Percentiles rank a stretch among this genome's conserved stretches.
These are phyloP conservation scores for Lindgomyces ingoldianus DNA, from an alignment of 495 filamentous ascomycete genomes.

Conservation along the genomic window DNA sequence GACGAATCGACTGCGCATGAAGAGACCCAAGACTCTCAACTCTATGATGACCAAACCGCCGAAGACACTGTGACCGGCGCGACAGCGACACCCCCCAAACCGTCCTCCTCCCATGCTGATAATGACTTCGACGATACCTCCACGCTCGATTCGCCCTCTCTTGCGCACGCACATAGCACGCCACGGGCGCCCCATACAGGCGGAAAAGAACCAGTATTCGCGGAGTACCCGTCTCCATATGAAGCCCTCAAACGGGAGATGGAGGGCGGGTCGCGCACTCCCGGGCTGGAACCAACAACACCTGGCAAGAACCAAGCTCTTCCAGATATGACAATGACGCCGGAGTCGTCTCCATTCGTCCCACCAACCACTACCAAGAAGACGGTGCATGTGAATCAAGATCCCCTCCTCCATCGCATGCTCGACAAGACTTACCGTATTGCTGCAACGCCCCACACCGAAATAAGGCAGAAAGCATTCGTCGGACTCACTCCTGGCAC, in stretches of 20 bases:
- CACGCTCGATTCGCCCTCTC: slow-evolving; percentile 56
- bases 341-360: slow-evolving; percentile 45
- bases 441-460: slow-evolving; percentile 79
- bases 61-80: slow-evolving; percentile 39
- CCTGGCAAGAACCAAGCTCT: slow-evolving; percentile 50
- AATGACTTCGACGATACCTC: slow-evolving; percentile 55
- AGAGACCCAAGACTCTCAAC: slow-evolving; percentile 44
- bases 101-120: slow-evolving; percentile 28
- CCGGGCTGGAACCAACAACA: slow-evolving; percentile 35
- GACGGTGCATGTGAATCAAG: slow-evolving; percentile 44
- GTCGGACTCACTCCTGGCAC: slow-evolving; percentile 30
- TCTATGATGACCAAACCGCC: slow-evolving; percentile 48
- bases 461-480: slow-evolving; percentile 43
- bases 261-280: slow-evolving; percentile 42
- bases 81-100: slow-evolving; percentile 39
- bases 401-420: slow-evolving; percentile 82
- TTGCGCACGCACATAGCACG: slow-evolving; percentile 45
- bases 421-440: slow-evolving; percentile 92
- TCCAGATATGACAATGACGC: slow-evolving; percentile 59
- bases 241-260: slow-evolving; percentile 63
- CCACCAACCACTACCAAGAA: slow-evolving; percentile 37
- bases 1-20: slow-evolving; percentile 55
- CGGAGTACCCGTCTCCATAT: slow-evolving; percentile 68
- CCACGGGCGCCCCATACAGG: slow-evolving; percentile 43
- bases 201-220: slow-evolving; percentile 49